phyloP scores from a whole-genome alignment of 225 moss, liverwort and hornwort genomes.

The Lunularia cruciata region DNA sequence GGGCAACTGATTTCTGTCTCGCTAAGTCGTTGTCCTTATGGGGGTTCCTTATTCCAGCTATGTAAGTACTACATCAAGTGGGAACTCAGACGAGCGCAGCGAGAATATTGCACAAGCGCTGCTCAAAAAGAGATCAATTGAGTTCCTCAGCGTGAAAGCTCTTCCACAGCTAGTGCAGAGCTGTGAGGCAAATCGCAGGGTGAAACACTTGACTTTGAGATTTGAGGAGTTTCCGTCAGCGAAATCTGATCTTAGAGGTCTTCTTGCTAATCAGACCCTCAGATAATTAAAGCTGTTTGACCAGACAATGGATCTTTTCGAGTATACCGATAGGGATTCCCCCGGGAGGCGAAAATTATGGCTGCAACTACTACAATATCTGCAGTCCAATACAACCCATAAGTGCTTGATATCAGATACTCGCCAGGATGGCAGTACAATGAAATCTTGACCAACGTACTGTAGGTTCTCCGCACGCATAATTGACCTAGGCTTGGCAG shows the following conservation, averaged over 20 bases:
- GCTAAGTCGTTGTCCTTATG: no score
- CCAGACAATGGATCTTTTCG: no score
- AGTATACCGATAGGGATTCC: no score
- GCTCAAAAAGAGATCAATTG: neutral
- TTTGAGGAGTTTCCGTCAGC: neutral
- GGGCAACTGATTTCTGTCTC: no score
- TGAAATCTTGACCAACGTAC: neutral
- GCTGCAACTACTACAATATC: neutral
- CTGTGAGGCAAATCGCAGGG: neutral
- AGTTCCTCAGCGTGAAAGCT: neutral
- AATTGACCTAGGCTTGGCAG: neutral
- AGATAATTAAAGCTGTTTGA: no score
- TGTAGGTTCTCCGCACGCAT: neutral
- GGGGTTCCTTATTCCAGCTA: neutral
- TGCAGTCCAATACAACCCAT: neutral
- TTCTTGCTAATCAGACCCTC: neutral
- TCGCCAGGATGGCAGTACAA: neutral
- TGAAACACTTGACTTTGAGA: neutral
- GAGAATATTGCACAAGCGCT: neutral
- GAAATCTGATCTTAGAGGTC: neutral
- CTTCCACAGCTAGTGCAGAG: neutral
- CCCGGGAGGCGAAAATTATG: no score
- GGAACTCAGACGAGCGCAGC: no score
- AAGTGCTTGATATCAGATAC: neutral
- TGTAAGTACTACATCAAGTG: no score